Evolutionary conservation across 2,329 filamentous ascomycete genomes (phyloP).

Genomic region (Cladosporium sp.): DNA sequence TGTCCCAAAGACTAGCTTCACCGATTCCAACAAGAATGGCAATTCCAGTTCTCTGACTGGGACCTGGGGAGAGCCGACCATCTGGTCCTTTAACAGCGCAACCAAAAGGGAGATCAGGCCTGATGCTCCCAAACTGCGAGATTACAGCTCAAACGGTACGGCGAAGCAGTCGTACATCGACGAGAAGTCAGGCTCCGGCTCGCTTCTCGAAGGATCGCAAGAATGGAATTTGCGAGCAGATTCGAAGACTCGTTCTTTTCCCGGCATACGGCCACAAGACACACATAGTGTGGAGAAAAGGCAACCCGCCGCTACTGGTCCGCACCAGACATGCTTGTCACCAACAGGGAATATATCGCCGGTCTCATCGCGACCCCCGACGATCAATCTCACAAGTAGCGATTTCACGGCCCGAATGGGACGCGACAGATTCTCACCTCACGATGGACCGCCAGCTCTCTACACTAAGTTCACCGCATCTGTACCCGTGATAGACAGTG

Average conservation of each 20-base stretch:
- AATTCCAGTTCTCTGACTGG: not conserved
- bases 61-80: constrained; percentile 17
- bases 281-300: not conserved
- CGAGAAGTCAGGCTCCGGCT: constrained; percentile 15
- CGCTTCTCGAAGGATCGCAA: constrained; percentile 15
- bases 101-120: constrained; percentile 27
- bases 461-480: constrained; percentile 39
- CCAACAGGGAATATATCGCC: constrained; percentile 28
- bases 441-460: constrained; percentile 34
- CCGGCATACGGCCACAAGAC: not conserved
- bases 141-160: not conserved
- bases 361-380: constrained; percentile 29
- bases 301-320: constrained; percentile 29
- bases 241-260: not conserved
- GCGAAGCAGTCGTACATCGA: not conserved
- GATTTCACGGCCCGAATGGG: constrained; percentile 8
- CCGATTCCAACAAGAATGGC: constrained; percentile 12
- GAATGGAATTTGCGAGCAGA: not conserved
- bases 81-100: constrained; percentile 32
- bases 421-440: constrained; percentile 25
- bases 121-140: constrained; percentile 27
- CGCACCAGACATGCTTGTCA: constrained; percentile 20
- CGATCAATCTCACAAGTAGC: constrained; percentile 32
- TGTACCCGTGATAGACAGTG: constrained; percentile 27
- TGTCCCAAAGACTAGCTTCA: constrained; percentile 5